Evolutionary conservation across 495 filamentous ascomycete species (phyloP).

Genomic region (Annulohypoxylon nitens): DNA sequence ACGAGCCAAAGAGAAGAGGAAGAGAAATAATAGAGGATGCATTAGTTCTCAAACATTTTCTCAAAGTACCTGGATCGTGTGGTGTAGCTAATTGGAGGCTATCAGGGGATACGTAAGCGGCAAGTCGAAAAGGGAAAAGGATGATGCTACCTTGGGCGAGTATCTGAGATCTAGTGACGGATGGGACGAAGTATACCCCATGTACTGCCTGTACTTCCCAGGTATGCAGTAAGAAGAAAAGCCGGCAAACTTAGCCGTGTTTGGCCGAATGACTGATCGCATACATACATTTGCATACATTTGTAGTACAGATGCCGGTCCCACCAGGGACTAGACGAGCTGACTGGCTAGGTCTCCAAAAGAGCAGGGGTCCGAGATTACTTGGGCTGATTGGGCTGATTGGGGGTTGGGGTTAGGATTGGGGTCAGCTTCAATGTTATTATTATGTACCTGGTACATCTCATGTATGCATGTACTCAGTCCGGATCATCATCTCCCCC

Average conservation of each 20-base stretch:
- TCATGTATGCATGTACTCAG: not conserved
- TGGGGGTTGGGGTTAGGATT: no score
- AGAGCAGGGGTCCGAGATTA: constrained; percentile 13
- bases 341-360: not conserved
- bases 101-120: not conserved
- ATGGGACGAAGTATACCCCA: constrained; percentile 15
- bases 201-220: not conserved
- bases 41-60: not conserved
- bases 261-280: constrained; percentile 21
- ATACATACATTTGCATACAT: not conserved
- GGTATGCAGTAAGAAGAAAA: not conserved
- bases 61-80: constrained; percentile 9
- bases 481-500: not conserved
- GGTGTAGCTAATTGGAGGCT: not conserved
- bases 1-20: constrained; percentile 11
- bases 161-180: constrained; percentile 5
- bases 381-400: not conserved
- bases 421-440: not conserved
- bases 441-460: no score
- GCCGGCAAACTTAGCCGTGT: not conserved
- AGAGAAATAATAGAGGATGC: not conserved
- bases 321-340: not conserved
- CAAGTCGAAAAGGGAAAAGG: constrained; percentile 17
- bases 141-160: constrained; percentile 2
- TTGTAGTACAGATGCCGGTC: not conserved